Base-by-base conservation (phyloP, 2,329 filamentous ascomycete genomes). In the Chalaropsis thielavioides region DNA sequence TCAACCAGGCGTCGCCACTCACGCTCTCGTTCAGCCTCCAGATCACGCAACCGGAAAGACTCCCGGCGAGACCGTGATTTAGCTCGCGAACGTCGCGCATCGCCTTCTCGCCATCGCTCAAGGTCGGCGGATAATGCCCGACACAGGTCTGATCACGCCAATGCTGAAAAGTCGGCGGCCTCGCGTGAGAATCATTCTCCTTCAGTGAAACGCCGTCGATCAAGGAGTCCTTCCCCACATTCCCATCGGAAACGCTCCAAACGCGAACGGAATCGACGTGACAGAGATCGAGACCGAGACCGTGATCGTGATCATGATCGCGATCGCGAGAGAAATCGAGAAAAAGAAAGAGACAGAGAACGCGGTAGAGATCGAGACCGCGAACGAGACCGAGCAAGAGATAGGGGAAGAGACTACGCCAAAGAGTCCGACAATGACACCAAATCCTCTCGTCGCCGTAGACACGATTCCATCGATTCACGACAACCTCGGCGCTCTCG, bases 141-240 rank as follows among this genome's bases (percentile, higher is more conserved):
- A 54, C 54, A 60, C 6, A 41, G 43, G 19, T 60, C 63, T 31
- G 41, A 60, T 35, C 51, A 41, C 31, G 54, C 41, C n/a, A 41
- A 13, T 22, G 56, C 31, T 24, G 54, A 58, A 46, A 64, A 60
- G 38, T 64, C 63, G 31, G 31, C 61, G 24, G 44, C 61, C 11
- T 54, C 40, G 27, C 58, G 65, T 46, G 62, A 62, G 24, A 61
- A 44, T 22, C 58, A 46, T n/a, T 67, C 65, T n/a, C 65, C 65
- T n/a, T 22, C 40, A 27, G 62, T 46, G 11, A 67, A 67, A 59
- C 62, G 65, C n/a, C 65, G 65, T 27, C 62, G 65, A 19, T 67
- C 65, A 15, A 61, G 49, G 38, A 67, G 65, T 38, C 54, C 65
- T 13, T 67, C 62, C 10, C 63, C 65, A 49, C 43, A 67, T 17